Base-by-base conservation (phyloP, 345 rosid species). In the Lepidium didymum region DNA sequence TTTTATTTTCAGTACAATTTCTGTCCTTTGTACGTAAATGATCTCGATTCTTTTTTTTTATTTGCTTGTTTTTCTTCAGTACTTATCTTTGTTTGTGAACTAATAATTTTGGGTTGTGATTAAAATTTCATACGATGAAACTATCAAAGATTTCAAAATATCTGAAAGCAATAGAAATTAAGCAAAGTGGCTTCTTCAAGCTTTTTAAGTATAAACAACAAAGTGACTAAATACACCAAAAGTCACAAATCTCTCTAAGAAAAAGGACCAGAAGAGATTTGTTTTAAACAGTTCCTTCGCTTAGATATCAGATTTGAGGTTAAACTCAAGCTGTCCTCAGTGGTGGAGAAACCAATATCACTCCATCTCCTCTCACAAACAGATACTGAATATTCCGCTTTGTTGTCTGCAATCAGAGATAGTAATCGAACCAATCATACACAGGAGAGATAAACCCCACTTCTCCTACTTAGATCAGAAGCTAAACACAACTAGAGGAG, bases 361-460 rank as follows among this genome's bases (percentile, higher is more conserved):
- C 97, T 62, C 99, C 97, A 62, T 95, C 99, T 41, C 99, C 99
- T 79, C 99, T 83, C 43, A 95, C 99, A 78, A 95, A 95, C 14
- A 95, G 96, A 73, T 82, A 95, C 8, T 92, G 94, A 41, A 95
- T 84, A 0, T 74, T 91, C 13, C 97, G 93, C 80, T 74, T 89
- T 12, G 96, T 89, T 29, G 93, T 82, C 97, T 95, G 94, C 75
- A 81, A 78, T 15, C 34, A 42, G 7, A 75, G 45, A 68, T 2
- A 18, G 42, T 21, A 29, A 35, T 38, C n/a, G 23, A 6, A 33
- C 6, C 15, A 61, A 40, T 52, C 51, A 72, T 10, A 27, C 8
- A 15, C n/a, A 56, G 7, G 31, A 56, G 23, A 54, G 7, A 34
- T 19, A 9, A 62, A 19, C 33, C 14, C 15, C 4, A 58, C 34